A percentile compares a stretch with the other conserved stretches of the same genome.
Conservation (phyloP, 2,329 filamentous ascomycete genomes). For the Diatrype stigma region DNA sequence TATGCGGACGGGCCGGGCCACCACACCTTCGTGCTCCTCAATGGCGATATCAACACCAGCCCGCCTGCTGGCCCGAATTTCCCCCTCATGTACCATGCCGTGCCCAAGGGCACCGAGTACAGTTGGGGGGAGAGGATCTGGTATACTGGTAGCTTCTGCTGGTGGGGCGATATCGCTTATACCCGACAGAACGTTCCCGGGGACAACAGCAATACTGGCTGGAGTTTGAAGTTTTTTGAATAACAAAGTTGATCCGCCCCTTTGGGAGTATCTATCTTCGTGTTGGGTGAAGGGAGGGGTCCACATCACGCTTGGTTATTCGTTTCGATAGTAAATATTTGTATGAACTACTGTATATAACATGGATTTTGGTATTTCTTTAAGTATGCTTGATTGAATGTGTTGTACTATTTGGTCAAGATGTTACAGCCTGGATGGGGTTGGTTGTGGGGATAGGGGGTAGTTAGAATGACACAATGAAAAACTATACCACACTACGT, state of each 20-base stretch:
- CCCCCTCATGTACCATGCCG: conserved; percentile 18
- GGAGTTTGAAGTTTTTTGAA: conserved; percentile 18
- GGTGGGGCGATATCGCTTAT: conserved; percentile 16
- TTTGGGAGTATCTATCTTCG: too few relatives aligned
- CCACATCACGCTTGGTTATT: too few relatives aligned
- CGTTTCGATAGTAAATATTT: too few relatives aligned
- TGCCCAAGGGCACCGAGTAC: conserved; percentile 15
- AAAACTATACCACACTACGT: too few relatives aligned
- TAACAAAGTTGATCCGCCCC: neutral
- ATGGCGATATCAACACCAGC: conserved; percentile 13
- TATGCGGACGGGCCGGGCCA: conserved; percentile 20
- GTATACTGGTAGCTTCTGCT: conserved; percentile 16
- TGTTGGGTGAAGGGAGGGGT: too few relatives aligned
- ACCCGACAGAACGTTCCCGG: conserved; percentile 13
- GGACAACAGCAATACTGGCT: conserved; percentile 10
- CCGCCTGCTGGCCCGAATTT: conserved; percentile 9
- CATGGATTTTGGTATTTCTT: too few relatives aligned
- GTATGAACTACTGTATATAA: too few relatives aligned
- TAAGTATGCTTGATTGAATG: too few relatives aligned
- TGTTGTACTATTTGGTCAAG: too few relatives aligned
- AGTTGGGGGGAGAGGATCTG: conserved; percentile 15
- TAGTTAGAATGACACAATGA: too few relatives aligned
- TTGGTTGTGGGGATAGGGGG: too few relatives aligned
- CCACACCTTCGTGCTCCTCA: conserved; percentile 18
- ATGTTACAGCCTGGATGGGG: too few relatives aligned